phyloP scores from a whole-genome alignment of 345 rosid species.

The Arabis hirsuta region DNA sequence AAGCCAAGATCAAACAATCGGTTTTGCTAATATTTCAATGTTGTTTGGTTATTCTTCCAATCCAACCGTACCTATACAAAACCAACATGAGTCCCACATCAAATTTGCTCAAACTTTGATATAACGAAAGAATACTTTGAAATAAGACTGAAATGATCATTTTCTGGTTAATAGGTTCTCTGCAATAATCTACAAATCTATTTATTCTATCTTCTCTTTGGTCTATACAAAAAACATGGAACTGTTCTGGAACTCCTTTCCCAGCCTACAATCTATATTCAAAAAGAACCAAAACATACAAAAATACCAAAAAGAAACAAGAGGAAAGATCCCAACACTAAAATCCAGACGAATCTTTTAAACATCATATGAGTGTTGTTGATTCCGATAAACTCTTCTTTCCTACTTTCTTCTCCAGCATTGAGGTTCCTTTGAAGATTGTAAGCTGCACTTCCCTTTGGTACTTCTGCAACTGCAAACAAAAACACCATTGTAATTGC shows the following conservation, averaged over 20 bases:
- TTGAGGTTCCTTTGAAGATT: conserved; percentile 80
- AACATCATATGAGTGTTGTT: conserved; percentile 25
- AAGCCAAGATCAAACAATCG: no score
- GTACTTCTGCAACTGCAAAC: conserved; percentile 64
- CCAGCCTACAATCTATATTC: conserved; percentile 39
- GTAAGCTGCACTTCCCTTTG: conserved; percentile 76
- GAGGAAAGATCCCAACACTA: conserved; percentile 34
- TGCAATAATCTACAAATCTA: neutral
- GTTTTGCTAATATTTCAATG: no score
- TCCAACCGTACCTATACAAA: no score
- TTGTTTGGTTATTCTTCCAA: no score
- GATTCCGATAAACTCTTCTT: conserved; percentile 35
- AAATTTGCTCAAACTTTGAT: neutral
- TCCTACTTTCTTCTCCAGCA: conserved; percentile 82
- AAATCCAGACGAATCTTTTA: conserved; percentile 28
- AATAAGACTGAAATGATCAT: neutral
- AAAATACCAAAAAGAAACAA: conserved; percentile 30
- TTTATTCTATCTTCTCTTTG: conserved; percentile 11
- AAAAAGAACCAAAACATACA: neutral
- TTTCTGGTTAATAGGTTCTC: neutral
- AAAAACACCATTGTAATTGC: conserved; percentile 18
- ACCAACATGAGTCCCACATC: no score
- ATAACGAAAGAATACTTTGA: neutral
- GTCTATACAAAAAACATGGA: conserved; percentile 40
- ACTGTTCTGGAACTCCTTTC: conserved; percentile 27